Percentiles rank a stretch among this genome's conserved stretches.
Conservation (phyloP, 257 asterid species). For the Eucommia ulmoides region DNA sequence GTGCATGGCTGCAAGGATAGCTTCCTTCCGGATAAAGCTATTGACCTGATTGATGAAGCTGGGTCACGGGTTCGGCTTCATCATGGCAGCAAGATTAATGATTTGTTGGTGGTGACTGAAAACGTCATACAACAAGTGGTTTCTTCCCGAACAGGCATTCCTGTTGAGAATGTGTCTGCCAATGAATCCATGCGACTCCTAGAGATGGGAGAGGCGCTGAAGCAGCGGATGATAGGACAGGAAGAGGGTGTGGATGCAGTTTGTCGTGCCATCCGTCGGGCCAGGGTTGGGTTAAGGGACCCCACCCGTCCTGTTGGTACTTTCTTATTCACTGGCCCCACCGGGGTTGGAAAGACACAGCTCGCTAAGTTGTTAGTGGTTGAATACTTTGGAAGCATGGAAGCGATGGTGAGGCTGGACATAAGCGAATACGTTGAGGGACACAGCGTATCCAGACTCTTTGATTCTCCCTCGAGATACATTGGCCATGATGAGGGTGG, state of each 20-base stretch:
- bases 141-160: not conserved
- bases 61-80: not conserved
- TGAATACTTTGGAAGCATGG: not conserved
- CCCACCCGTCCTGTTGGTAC: not conserved
- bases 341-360: not conserved
- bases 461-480: not conserved
- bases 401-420: not conserved
- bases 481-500: not conserved
- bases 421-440: not conserved
- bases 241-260: not conserved
- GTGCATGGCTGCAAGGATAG: not conserved
- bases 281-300: not conserved
- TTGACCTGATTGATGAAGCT: not conserved
- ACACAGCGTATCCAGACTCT: not conserved
- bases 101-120: not conserved
- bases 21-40: not conserved
- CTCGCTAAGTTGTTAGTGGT: not conserved
- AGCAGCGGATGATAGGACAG: not conserved
- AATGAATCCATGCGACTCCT: not conserved
- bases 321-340: not conserved
- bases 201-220: not conserved
- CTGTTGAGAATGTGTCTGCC: not conserved
- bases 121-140: not conserved
- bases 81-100: no score
- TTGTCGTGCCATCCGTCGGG: not conserved